Base-by-base conservation (phyloP, 768 basidiomycete species). In the Megacollybia marginata region DNA sequence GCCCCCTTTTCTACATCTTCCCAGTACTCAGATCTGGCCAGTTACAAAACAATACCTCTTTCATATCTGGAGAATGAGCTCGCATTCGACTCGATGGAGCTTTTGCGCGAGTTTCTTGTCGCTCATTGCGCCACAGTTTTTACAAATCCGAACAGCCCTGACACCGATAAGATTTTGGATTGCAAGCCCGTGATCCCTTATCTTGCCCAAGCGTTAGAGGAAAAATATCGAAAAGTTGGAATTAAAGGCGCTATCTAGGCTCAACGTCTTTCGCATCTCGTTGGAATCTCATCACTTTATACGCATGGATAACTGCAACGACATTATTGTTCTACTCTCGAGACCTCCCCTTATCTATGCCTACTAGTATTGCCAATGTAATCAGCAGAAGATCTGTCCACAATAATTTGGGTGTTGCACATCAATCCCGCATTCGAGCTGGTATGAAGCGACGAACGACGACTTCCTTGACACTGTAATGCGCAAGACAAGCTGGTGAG, bases 231-330 rank as follows among this genome's bases (percentile, higher is more conserved):
- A 55, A 90, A 85, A 64, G 82, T 96, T 52, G 82, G 80, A 59
- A 91, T 98, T 67, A 93, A 83, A 73, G 95, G 95, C 57, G 92
- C 93, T 62, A 87, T 95, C 68, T 93, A 73, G 44, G 23, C 23
- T 31, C 13, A 13, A 31, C 38, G 23, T 28, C 23, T 28, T 28
- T 28, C 23, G 23, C 23, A 28, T 28, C 23, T 28, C 23, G 23
- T 6, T 28, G 23, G 23, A 28, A 28, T 28, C 23, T 28, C 23
- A 28, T 28, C 23, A 28, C 23, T 28, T 6, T 28, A 3, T 28
- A 28, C 23, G 23, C 23, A 28, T 28, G 23, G 23, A 28, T 28
- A 28, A 28, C 23, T 28, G 23, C 23, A 28, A 3, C 23, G 23
- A 28, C 23, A 28, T 28, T 28, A 28, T 28, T 28, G 23, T 28